These are phyloP conservation scores for Discostella pseudostelligera DNA, from an alignment of 108 stramenopile genomes.

Conservation along the genomic window DNA sequence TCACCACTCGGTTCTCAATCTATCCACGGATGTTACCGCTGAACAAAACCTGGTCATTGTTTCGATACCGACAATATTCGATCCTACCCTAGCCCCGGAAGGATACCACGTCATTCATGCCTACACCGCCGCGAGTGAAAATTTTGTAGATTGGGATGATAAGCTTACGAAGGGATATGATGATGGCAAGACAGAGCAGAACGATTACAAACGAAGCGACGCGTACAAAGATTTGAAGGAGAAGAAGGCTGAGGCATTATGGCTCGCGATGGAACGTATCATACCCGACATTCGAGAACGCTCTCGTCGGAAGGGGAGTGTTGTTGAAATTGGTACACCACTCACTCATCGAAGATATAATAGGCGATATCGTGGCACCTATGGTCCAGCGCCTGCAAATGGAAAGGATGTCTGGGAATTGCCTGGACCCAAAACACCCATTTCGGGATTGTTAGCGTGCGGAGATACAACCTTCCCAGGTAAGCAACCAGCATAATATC, in stretches of 20 bases:
- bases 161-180: slow-evolving; percentile 50
- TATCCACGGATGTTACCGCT: slow-evolving; percentile 65
- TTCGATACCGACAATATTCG: slow-evolving; percentile 85
- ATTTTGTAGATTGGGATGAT: slow-evolving; percentile 71
- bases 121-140: slow-evolving; percentile 85
- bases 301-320: slow-evolving; percentile 53
- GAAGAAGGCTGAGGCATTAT: slow-evolving; percentile 79
- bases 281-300: slow-evolving; percentile 86
- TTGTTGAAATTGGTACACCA: slow-evolving; percentile 76
- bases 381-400: slow-evolving; percentile 71
- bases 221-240: slow-evolving; percentile 70
- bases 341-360: slow-evolving; percentile 87
- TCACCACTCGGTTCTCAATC: slow-evolving; percentile 83
- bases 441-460: slow-evolving; percentile 62
- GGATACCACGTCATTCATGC: slow-evolving; percentile 90
- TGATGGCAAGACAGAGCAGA: slow-evolving; percentile 51
- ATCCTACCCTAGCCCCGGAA: slow-evolving; percentile 79
- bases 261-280: slow-evolving; percentile 81
- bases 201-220: slow-evolving; percentile 57
- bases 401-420: slow-evolving; percentile 62
- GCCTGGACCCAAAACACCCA: slow-evolving; percentile 56
- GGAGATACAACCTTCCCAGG: slow-evolving; percentile 61
- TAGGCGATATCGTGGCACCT: slow-evolving; percentile 73
- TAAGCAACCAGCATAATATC: background rate
- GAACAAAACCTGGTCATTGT: slow-evolving; percentile 84